Percentiles rank a stretch among this genome's conserved stretches.
These are phyloP conservation scores for Trichoderma afroharzianum DNA, from an alignment of 2,329 filamentous ascomycete species.

Conservation along the genomic window DNA sequence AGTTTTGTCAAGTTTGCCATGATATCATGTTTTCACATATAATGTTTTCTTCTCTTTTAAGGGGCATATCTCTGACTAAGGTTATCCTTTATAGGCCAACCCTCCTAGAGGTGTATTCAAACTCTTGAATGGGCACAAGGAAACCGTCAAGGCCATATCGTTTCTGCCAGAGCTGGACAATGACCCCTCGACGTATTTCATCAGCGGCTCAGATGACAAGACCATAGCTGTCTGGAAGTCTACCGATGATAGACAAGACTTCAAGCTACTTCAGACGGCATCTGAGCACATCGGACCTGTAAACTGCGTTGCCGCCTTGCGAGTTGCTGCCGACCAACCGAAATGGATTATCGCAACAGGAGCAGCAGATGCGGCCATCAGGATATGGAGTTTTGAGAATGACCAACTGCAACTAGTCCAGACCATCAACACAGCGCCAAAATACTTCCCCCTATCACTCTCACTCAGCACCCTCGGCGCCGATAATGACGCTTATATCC, in stretches of 20 bases:
- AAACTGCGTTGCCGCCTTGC: constrained; percentile 59
- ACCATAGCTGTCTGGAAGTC: constrained; percentile 68
- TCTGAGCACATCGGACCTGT: constrained; percentile 70
- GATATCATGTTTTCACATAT: neutral
- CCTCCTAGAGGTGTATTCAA: constrained; percentile 55
- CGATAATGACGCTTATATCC: constrained; percentile 52
- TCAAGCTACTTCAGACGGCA: constrained; percentile 47
- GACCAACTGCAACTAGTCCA: constrained; percentile 56
- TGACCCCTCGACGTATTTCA: constrained; percentile 53
- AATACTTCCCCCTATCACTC: constrained; percentile 77
- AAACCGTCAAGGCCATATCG: constrained; percentile 76
- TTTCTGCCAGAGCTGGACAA: constrained; percentile 59
- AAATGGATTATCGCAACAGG: constrained; percentile 67
- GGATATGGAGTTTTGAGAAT: constrained; percentile 63
- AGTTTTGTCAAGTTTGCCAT: constrained; percentile 30
- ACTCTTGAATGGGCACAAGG: constrained; percentile 72
- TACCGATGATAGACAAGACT: constrained; percentile 22
- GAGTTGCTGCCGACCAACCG: constrained; percentile 25
- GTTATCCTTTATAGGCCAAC: constrained; percentile 29
- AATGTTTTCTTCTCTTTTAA: neutral
- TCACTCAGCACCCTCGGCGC: constrained; percentile 61
- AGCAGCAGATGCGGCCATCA: constrained; percentile 70
- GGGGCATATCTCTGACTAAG: neutral
- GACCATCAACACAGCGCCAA: constrained; percentile 68
- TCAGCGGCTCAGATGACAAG: constrained; percentile 81